Percentiles rank a stretch among this genome's conserved stretches.
phyloP scores from a whole-genome alignment of 164 flowering plant species.

The Dillenia suffruticosa region DNA sequence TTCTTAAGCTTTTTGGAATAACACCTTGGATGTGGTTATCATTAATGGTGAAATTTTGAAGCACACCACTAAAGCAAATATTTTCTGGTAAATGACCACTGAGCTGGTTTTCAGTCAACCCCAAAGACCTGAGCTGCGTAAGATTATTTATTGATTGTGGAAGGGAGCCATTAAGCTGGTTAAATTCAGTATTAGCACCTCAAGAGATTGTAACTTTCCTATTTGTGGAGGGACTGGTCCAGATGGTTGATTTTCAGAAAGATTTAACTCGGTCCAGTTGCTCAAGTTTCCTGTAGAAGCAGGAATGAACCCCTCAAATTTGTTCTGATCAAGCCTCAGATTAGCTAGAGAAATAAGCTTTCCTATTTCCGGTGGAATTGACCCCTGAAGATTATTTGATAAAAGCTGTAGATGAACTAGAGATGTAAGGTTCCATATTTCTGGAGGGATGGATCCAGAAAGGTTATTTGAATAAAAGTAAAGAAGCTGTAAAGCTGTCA shows the following conservation, averaged over 20 bases:
- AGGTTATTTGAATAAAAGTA: neutral
- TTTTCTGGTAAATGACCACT: neutral
- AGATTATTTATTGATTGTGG: neutral
- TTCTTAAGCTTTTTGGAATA: conserved; percentile 1
- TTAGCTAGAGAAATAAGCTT: neutral
- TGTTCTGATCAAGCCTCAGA: neutral
- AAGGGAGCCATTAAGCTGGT: neutral
- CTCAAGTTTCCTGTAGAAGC: conserved; percentile 1
- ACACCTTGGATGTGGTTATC: neutral
- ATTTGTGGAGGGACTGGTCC: no score
- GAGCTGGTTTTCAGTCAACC: neutral
- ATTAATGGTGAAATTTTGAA: neutral
- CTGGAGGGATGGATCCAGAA: neutral
- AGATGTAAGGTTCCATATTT: neutral
- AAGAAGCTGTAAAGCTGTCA: neutral
- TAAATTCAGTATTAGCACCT: neutral
- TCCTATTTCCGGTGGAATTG: neutral
- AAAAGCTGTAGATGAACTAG: neutral
- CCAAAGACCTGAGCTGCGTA: neutral
- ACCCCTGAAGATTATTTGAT: neutral
- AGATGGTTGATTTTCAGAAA: no score
- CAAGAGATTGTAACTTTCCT: no score
- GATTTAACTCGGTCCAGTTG: neutral
- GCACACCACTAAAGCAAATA: neutral
- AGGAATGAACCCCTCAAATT: neutral